Conservation (phyloP, 306 rosid genomes). For the Vigna unguiculata region DNA sequence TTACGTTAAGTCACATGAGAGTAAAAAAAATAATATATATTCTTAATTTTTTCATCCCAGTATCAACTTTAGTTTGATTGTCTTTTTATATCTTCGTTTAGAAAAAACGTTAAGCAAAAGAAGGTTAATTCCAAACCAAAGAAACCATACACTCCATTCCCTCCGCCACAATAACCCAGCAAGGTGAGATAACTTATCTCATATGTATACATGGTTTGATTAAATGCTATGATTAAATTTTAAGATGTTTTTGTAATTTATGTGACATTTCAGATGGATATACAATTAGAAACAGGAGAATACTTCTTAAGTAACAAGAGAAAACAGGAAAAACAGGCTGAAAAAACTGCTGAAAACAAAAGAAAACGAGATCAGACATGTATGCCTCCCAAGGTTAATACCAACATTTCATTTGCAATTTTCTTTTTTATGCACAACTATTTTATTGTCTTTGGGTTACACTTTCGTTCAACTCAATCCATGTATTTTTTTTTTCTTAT, state of each 20-base stretch:
- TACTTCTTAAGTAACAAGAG: conserved; percentile 79
- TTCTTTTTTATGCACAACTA: neutral
- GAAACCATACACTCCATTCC: conserved; percentile 87
- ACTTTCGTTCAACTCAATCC: no score
- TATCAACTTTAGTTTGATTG: conserved; percentile 36
- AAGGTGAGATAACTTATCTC: conserved; percentile 65
- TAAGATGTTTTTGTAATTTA: conserved; percentile 15
- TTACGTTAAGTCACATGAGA: no score
- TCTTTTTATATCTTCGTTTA: conserved; percentile 42
- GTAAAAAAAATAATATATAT: no score
- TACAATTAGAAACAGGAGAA: conserved; percentile 87
- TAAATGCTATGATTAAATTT: conserved; percentile 19
- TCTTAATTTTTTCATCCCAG: conserved; percentile 22
- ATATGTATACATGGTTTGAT: no score
- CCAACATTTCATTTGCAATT: conserved; percentile 4
- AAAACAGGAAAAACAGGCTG: conserved; percentile 77
- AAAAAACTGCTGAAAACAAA: conserved; percentile 83
- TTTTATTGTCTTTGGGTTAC: no score
- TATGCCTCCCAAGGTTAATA: conserved; percentile 75
- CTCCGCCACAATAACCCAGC: conserved; percentile 90
- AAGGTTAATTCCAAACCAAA: conserved; percentile 73
- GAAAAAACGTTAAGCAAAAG: conserved; percentile 87
- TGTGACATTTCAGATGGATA: conserved; percentile 71
- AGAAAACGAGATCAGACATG: conserved; percentile 86
- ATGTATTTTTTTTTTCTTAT: no score